phyloP scores from a whole-genome alignment of 208 protist genomes.

The Leishmania lainsoni region DNA sequence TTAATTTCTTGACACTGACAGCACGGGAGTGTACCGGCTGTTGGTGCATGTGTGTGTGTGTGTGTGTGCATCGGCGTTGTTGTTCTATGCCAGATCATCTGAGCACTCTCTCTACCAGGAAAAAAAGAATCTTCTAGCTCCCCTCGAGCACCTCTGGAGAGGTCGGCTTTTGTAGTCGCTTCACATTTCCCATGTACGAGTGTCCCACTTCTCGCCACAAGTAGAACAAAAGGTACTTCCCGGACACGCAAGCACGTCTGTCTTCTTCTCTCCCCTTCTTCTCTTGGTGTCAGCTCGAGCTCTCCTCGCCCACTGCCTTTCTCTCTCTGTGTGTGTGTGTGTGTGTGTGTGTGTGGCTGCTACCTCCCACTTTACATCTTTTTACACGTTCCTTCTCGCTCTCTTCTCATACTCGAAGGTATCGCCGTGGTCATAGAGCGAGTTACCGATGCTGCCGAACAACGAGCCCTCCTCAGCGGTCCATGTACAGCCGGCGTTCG shows the following conservation, averaged over 20 bases:
- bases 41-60: not conserved
- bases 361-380: not conserved
- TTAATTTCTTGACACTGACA: not conserved
- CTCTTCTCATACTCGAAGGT: not conserved
- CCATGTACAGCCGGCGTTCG: conserved; percentile 15
- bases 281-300: not conserved
- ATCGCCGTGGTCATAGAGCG: not conserved
- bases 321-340: not conserved
- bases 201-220: not conserved
- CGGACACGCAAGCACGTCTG: not conserved
- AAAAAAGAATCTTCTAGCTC: not conserved
- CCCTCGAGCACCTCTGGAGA: not conserved
- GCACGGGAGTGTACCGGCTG: not conserved
- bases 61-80: not conserved
- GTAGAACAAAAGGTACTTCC: not conserved
- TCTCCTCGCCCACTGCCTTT: not conserved
- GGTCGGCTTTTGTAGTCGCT: not conserved
- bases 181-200: not conserved
- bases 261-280: not conserved
- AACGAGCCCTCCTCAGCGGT: conserved; percentile 17
- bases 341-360: not conserved
- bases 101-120: not conserved
- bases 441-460: conserved; percentile 5
- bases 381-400: not conserved
- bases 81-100: not conserved